Evolutionary conservation across 768 basidiomycete genomes (phyloP), one percentile per base, ranked within the genome.

Genomic region (Neoboletus brunneissimus): DNA sequence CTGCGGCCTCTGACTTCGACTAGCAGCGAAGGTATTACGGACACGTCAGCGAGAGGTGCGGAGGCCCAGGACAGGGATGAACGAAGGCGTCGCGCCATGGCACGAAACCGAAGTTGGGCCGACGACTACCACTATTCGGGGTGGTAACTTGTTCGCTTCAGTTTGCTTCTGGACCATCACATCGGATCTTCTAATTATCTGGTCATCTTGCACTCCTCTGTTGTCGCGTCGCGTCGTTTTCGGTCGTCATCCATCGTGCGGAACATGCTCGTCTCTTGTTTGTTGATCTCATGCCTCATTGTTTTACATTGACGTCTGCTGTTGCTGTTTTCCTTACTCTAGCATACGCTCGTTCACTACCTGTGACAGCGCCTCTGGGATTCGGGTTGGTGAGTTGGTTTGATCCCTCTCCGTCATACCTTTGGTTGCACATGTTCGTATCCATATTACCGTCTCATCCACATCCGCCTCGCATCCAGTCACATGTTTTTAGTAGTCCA

Each of bases 71-170:
- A 76, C 58, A 72, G 63, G 56, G 76, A 78, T 38, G 77, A 76
- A 65, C 75, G 69, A 60, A 75, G 61, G 61, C 72, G 69, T 68
- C 73, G 71, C 32, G 80, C 79, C 12, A 66, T 87, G 68, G 79
- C 82, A 50, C 73, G 85, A 60, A 87, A 86, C 67, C 77, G 80
- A 50, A 88, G 84, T 65, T 87, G 82, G 84, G 81, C 83, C 22
- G 80, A 86, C 56, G 84, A 88, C 58, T 88, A 79, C 67, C 87
- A 88, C 68, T 75, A 73, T 57, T 67, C 79, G 18, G 87, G 87
- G 41, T 89, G 87, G 87, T 88, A 68, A 64, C 20, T 29, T 32
- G 29, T 34, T 52, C 43, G 32, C 47, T 45, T 48, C 40, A 18
- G 32, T 42, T 29, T 55, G 5, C 31, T 18, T 54, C 25, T 56